Percentiles rank a stretch among this genome's conserved stretches.
These are phyloP conservation scores for Ceratobasidium sp. DNA, from an alignment of 1,284 basidiomycete species.

Conservation along the genomic window DNA sequence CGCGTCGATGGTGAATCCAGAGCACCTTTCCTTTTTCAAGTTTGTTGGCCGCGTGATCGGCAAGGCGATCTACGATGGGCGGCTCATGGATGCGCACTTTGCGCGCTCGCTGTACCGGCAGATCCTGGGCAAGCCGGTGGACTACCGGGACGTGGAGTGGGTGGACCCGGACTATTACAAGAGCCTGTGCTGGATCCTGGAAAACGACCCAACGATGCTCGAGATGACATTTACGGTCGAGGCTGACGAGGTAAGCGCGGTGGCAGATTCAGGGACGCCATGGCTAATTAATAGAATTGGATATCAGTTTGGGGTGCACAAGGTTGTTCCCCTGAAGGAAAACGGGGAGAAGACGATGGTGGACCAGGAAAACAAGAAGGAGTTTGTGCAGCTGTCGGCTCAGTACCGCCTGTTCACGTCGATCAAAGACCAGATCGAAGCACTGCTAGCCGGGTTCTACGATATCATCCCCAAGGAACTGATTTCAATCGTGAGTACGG, in stretches of 20 bases:
- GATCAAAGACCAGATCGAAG: slow-evolving; percentile 96
- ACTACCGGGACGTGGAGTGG: slow-evolving; percentile 94
- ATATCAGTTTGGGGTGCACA: slow-evolving; percentile 84
- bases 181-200: slow-evolving; percentile 89
- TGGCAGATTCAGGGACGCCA: slow-evolving; percentile 26
- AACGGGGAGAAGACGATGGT: slow-evolving; percentile 84
- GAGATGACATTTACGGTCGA: slow-evolving; percentile 92
- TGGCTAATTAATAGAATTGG: slow-evolving; percentile 24
- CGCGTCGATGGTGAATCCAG: slow-evolving; percentile 92
- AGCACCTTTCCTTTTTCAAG: slow-evolving; percentile 98
- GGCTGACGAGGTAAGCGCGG: slow-evolving; percentile 79
- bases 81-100: slow-evolving; percentile 97
- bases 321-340: slow-evolving; percentile 86
- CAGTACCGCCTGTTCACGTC: slow-evolving; percentile 94
- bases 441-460: slow-evolving; percentile 91
- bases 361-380: slow-evolving; percentile 94
- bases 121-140: slow-evolving; percentile 89
- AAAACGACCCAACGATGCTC: slow-evolving; percentile 86
- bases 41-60: slow-evolving; percentile 98
- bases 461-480: slow-evolving; percentile 93
- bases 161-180: slow-evolving; percentile 98
- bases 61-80: slow-evolving; percentile 94
- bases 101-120: slow-evolving; percentile 95
- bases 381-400: slow-evolving; percentile 93
- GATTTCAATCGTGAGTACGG: slow-evolving; percentile 72